Evolutionary conservation across 140 eudicot genomes (phyloP), one percentile per base, ranked within the genome.

Genomic region (Cichorium intybus): DNA sequence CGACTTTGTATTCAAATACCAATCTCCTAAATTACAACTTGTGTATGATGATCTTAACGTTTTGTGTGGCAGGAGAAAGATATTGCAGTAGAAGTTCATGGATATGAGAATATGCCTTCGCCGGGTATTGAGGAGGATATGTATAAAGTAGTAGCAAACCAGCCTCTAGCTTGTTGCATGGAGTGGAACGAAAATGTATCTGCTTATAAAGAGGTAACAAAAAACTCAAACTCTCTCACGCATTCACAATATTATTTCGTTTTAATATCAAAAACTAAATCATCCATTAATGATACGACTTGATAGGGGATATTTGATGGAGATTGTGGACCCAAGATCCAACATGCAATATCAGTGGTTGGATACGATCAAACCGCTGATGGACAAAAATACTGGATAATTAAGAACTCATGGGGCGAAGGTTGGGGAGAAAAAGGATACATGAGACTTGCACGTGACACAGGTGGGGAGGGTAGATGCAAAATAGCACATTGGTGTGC

Each of bases 401-500:
- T 85, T 68, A 88, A 74, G 73, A 89, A 85, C 71, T 85, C 97
- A 8, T 89, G 96, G 96, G 90, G 96, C 20, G 53, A 61, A 4
- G 78, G 64, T 50, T 85, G 86, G 96, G 95, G 96, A 43, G 96
- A 88, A 56, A 76, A 80, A 24, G 96, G 95, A 15, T 88, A 82
- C 81, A 82, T 85, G 0, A 75, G 87, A 59, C 82, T 88, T 82
- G 69, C 69, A 59, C 69, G 90, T 22, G 90, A 84, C 17, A 24
- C 70, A 16, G 82, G 68, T 27, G 67, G 77, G 52, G 79, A 76
- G 4, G 91, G 95, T 22, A 48, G 63, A 1, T 87, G 95, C 58
- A 91, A 86, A 10, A 84, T 87, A 27, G 91, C 95, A n/a, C 84
- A 81, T 91, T 61, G 73, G 64, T 79, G 85, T 11, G 78, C 85